Evolutionary conservation across 208 protist species (phyloP).

Genomic region (Crithidia expoeki): DNA sequence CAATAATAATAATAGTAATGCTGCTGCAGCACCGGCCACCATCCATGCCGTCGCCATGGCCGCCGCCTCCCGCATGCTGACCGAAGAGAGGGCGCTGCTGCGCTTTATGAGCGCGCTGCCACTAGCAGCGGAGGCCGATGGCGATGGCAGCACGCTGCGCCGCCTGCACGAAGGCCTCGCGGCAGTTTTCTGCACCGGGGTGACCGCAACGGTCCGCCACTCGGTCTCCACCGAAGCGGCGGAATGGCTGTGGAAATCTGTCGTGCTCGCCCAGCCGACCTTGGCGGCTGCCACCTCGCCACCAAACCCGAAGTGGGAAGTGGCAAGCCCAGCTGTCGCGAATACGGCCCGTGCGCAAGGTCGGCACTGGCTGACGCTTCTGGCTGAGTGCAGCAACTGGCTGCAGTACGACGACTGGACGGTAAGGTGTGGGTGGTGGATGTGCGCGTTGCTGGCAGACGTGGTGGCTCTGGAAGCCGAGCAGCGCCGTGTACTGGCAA

Average conservation of each 20-base stretch:
- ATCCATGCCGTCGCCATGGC: not conserved
- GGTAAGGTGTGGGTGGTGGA: slow-evolving; percentile 61
- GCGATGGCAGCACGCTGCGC: slow-evolving; percentile 19
- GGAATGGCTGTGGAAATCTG: slow-evolving; percentile 47
- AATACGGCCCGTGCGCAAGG: slow-evolving; percentile 53
- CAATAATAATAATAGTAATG: too few relatives aligned
- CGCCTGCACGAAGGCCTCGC: slow-evolving; percentile 40
- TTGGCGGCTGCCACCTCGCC: not conserved
- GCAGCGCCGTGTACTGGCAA: slow-evolving; percentile 43
- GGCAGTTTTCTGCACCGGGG: slow-evolving; percentile 41
- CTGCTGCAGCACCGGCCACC: not conserved
- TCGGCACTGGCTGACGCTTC: slow-evolving; percentile 51
- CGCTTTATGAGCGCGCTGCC: slow-evolving; percentile 22
- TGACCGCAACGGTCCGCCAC: slow-evolving; percentile 27
- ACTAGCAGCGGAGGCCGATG: slow-evolving; percentile 19
- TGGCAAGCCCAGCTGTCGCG: slow-evolving; percentile 39
- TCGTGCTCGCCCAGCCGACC: slow-evolving; percentile 50
- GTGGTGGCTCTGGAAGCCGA: slow-evolving; percentile 42
- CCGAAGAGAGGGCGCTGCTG: slow-evolving; percentile 14
- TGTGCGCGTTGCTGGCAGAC: slow-evolving; percentile 55
- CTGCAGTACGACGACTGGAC: slow-evolving; percentile 21
- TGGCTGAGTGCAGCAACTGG: slow-evolving; percentile 54
- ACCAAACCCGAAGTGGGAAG: slow-evolving; percentile 11
- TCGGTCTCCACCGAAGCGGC: slow-evolving; percentile 48
- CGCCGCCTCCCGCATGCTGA: slow-evolving; percentile 21